phyloP scores from a whole-genome alignment of 768 basidiomycete species.

The Rhizopogon vinicolor region DNA sequence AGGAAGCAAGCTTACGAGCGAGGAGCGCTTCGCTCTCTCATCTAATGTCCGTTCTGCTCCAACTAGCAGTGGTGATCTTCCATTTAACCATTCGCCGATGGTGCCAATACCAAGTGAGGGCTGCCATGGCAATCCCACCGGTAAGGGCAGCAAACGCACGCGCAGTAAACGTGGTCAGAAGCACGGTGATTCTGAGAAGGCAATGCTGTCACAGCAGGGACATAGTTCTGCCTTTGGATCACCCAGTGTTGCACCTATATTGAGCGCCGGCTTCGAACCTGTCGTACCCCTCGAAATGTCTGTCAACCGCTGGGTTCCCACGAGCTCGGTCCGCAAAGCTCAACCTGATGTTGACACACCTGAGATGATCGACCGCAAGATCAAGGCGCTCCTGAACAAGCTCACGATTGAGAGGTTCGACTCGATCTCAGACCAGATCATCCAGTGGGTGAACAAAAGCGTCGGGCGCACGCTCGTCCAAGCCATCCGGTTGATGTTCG shows the following conservation, averaged over 20 bases:
- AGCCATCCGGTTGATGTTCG: slow-evolving; percentile 94
- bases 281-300: slow-evolving; percentile 73
- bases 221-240: slow-evolving; percentile 31
- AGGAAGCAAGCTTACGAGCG: slow-evolving; percentile 57
- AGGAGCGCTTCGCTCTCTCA: slow-evolving; percentile 57
- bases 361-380: slow-evolving; percentile 89
- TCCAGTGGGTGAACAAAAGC: slow-evolving; percentile 91
- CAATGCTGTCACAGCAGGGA: slow-evolving; percentile 27
- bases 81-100: slow-evolving; percentile 60
- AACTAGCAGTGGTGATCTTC: slow-evolving; percentile 41
- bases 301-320: slow-evolving; percentile 80
- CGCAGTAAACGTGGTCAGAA: slow-evolving; percentile 84
- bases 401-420: slow-evolving; percentile 97
- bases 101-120: slow-evolving; percentile 65
- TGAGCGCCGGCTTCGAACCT: slow-evolving; percentile 47
- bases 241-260: slow-evolving; percentile 23
- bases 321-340: slow-evolving; percentile 39
- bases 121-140: slow-evolving; percentile 46
- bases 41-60: slow-evolving; percentile 49
- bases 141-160: slow-evolving; percentile 53
- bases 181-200: slow-evolving; percentile 54
- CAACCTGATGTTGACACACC: slow-evolving; percentile 59
- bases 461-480: slow-evolving; percentile 49
- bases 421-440: slow-evolving; percentile 92
- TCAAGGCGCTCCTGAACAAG: slow-evolving; percentile 89